phyloP scores from a whole-genome alignment of 495 filamentous ascomycete genomes.

The Penicillium cosmopolitanum region DNA sequence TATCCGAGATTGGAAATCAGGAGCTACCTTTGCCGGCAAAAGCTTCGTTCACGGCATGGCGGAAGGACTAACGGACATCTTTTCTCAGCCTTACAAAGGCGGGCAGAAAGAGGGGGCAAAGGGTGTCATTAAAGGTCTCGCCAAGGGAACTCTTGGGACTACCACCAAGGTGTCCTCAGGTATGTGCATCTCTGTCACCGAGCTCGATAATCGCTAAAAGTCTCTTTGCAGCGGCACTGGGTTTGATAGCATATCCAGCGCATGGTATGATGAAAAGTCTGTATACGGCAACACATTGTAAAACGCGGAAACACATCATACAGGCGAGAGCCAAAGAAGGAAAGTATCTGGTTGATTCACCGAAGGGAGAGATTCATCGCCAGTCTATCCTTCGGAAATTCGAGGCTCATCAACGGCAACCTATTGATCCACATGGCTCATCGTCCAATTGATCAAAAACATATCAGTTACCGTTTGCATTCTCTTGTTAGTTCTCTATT shows the following conservation, averaged over 20 bases:
- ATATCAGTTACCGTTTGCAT: too few species aligned
- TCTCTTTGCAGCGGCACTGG: conserved; percentile 13
- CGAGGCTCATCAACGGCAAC: neutral
- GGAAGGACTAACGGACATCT: conserved; percentile 73
- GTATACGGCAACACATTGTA: conserved; percentile 16
- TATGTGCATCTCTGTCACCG: too few species aligned
- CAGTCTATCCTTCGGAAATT: conserved; percentile 7
- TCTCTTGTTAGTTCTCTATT: too few species aligned
- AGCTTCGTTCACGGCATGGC: conserved; percentile 73
- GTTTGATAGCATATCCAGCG: conserved; percentile 19
- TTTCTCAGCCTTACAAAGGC: conserved; percentile 66
- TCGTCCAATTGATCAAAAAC: too few species aligned
- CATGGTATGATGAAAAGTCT: conserved; percentile 21
- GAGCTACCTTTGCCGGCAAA: conserved; percentile 39
- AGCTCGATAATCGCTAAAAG: too few species aligned
- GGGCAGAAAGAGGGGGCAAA: conserved; percentile 61
- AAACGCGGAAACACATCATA: conserved; percentile 12
- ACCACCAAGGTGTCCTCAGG: conserved; percentile 61
- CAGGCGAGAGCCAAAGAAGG: conserved; percentile 10
- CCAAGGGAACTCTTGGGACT: conserved; percentile 75
- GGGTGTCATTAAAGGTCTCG: conserved; percentile 68
- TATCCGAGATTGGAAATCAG: conserved; percentile 43
- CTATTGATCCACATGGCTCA: too few species aligned
- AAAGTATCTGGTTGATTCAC: conserved; percentile 12
- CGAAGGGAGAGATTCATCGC: conserved; percentile 9